These are phyloP conservation scores for Penicillium dipodomyicola DNA, from an alignment of 495 filamentous ascomycete species.

Conservation along the genomic window DNA sequence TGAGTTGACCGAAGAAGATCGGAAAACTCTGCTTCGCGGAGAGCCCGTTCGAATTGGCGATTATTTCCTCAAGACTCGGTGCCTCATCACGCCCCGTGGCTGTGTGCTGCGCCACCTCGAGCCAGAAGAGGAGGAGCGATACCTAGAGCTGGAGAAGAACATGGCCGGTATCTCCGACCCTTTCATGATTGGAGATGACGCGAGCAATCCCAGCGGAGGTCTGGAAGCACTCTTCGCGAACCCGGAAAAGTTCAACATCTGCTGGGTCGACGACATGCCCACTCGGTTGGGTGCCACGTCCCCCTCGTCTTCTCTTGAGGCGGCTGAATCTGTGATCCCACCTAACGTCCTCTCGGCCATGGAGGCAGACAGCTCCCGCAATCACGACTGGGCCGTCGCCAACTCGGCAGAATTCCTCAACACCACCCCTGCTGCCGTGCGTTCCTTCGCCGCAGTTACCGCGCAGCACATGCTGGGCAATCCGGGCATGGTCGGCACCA, in stretches of 20 bases:
- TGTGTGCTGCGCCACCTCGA: slow-evolving; percentile 74
- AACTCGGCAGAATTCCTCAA: slow-evolving; percentile 45
- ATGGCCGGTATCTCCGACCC: slow-evolving; percentile 39
- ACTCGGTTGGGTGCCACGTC: slow-evolving; percentile 27
- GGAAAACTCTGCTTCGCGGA: slow-evolving; percentile 41
- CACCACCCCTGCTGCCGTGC: slow-evolving; percentile 43
- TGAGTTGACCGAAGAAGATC: slow-evolving; percentile 41
- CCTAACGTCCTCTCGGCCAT: slow-evolving; percentile 46
- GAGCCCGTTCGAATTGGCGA: slow-evolving; percentile 39
- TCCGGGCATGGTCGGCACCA: slow-evolving; percentile 32
- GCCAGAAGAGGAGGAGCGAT: slow-evolving; percentile 71
- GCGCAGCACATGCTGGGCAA: slow-evolving; percentile 45
- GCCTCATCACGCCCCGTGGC: slow-evolving; percentile 74
- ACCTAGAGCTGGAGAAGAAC: slow-evolving; percentile 67
- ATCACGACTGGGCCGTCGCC: slow-evolving; percentile 45
- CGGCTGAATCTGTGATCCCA: slow-evolving; percentile 28
- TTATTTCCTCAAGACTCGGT: slow-evolving; percentile 43
- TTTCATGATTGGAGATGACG: slow-evolving; percentile 38
- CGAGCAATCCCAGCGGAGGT: slow-evolving; percentile 42
- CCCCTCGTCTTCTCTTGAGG: slow-evolving; percentile 24
- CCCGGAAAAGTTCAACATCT: slow-evolving; percentile 44
- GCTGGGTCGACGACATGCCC: slow-evolving; percentile 40
- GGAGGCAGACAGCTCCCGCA: slow-evolving; percentile 45
- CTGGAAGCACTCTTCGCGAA: slow-evolving; percentile 45
- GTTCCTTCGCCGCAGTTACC: slow-evolving; percentile 41